Percentiles rank a stretch among this genome's conserved stretches.
Evolutionary conservation across 805 yeast genomes (phyloP).

Genomic region (Schwanniomyces sp.): DNA sequence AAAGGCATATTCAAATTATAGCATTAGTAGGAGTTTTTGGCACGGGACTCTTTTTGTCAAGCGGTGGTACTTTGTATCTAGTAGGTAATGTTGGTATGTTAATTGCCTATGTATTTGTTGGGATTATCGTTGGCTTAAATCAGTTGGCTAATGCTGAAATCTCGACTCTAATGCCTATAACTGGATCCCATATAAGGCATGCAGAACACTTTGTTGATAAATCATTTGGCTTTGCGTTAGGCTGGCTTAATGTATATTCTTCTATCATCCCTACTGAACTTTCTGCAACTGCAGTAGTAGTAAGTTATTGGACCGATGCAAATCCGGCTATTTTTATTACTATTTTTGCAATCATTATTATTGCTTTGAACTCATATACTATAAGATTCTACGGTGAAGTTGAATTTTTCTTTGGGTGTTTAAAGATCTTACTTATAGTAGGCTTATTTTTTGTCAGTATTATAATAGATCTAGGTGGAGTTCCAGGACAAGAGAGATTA

Average conservation of each 20-base stretch:
- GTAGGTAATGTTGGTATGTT: slow-evolving; percentile 49
- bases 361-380: slow-evolving; percentile 33
- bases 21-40: slow-evolving; percentile 33
- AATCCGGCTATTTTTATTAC: slow-evolving; percentile 49
- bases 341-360: slow-evolving; percentile 35
- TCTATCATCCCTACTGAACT: slow-evolving; percentile 40
- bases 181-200: slow-evolving; percentile 36
- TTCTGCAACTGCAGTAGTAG: slow-evolving; percentile 47
- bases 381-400: slow-evolving; percentile 36
- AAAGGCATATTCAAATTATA: slow-evolving; percentile 20
- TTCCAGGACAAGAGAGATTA: slow-evolving; percentile 17
- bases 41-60: slow-evolving; percentile 56
- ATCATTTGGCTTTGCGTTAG: slow-evolving; percentile 47
- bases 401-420: slow-evolving; percentile 24
- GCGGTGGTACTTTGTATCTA: slow-evolving; percentile 47
- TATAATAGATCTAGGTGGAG: slow-evolving; percentile 26
- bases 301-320: slow-evolving; percentile 45
- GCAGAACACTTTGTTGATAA: slow-evolving; percentile 42
- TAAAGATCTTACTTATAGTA: slow-evolving; percentile 22
- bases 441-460: slow-evolving; percentile 19
- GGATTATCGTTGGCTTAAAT: slow-evolving; percentile 38
- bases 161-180: slow-evolving; percentile 36
- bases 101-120: slow-evolving; percentile 49
- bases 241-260: slow-evolving; percentile 42
- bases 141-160: slow-evolving; percentile 42